Percentiles rank a stretch among this genome's conserved stretches.
Evolutionary conservation across 169 alveolate species (phyloP).

Genomic region (Theileria sp.): DNA sequence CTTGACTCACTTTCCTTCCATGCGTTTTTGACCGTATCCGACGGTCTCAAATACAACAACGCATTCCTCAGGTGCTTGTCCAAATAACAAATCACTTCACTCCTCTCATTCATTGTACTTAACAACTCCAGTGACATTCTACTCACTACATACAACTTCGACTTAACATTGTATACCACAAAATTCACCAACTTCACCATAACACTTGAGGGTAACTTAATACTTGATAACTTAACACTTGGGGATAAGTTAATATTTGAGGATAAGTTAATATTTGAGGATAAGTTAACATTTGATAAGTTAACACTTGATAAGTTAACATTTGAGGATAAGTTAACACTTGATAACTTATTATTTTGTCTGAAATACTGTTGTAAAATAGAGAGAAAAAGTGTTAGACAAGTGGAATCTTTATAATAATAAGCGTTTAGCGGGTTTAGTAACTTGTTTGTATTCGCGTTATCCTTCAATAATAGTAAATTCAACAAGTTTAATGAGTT

Average conservation of each 20-base stretch:
- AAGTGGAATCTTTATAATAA: background rate
- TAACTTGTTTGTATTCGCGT: background rate
- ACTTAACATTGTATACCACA: background rate
- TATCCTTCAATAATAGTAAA: background rate
- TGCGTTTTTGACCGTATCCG: background rate
- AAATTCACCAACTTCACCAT: background rate
- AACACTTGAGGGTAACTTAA: background rate
- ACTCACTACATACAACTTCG: background rate
- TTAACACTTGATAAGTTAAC: no score
- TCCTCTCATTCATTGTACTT: background rate
- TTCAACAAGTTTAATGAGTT: background rate
- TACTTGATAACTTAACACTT: no score
- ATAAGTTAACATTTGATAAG: no score
- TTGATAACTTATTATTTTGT: background rate
- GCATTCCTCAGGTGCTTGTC: background rate
- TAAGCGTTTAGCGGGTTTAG: background rate
- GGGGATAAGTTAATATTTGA: no score
- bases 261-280: no score
- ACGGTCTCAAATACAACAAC: constrained; percentile 1
- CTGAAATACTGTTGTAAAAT: background rate
- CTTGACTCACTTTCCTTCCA: background rate
- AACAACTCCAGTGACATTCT: background rate
- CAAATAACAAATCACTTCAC: background rate
- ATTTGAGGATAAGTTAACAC: no score
- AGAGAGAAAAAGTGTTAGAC: background rate